Percentiles rank a stretch among this genome's conserved stretches.
These are phyloP conservation scores for Metarhizium album DNA, from an alignment of 2,329 filamentous ascomycete species.

Conservation along the genomic window DNA sequence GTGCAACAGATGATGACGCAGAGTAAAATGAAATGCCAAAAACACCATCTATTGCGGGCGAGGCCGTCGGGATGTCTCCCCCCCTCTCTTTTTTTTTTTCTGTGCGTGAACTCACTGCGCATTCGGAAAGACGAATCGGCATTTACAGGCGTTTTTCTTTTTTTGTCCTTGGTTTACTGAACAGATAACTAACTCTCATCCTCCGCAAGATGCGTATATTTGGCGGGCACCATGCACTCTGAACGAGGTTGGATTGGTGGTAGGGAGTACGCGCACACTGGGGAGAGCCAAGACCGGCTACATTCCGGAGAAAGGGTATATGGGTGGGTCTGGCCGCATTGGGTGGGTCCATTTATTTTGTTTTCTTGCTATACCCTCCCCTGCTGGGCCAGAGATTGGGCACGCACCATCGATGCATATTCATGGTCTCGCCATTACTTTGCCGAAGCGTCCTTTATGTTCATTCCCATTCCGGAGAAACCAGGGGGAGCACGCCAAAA, in stretches of 20 bases:
- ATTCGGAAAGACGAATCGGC: not conserved
- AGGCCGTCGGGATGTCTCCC: too few species aligned
- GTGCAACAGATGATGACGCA: slow-evolving; percentile 42
- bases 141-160: slow-evolving; percentile 7
- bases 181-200: not conserved
- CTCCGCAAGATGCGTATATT: not conserved
- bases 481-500: not conserved
- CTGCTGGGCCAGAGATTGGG: not conserved
- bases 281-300: too few species aligned
- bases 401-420: too few species aligned
- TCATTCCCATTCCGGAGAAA: not conserved
- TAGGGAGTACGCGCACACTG: too few species aligned
- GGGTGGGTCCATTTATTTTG: not conserved
- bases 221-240: too few species aligned
- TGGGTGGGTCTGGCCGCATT: not conserved
- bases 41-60: not conserved
- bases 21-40: slow-evolving; percentile 18
- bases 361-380: slow-evolving; percentile 1
- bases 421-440: not conserved
- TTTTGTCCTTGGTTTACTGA: not conserved
- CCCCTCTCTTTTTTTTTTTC: not conserved
- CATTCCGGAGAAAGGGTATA: slow-evolving; percentile 2
- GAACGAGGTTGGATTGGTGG: too few species aligned
- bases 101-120: not conserved
- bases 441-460: slow-evolving; percentile 2